Base-by-base conservation (phyloP, 495 filamentous ascomycete species). In the Daldinia concentrica region DNA sequence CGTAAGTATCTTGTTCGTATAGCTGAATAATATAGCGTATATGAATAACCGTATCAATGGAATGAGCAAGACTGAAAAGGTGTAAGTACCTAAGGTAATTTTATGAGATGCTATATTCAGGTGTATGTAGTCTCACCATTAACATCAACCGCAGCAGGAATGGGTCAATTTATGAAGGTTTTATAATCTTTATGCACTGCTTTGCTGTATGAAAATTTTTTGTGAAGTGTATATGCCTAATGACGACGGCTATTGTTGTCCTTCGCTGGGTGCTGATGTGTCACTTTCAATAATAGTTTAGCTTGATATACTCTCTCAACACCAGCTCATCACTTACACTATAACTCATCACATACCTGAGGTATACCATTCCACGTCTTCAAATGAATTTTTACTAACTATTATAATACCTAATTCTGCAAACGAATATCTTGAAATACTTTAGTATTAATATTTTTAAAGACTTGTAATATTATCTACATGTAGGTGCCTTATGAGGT, bases 211-310 rank as follows among this genome's bases (percentile, higher is more conserved):
- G 43, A 48, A 48, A 48, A 48, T 0, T 11, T 24, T 48, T 24
- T 48, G 19, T 48, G 43, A 48, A 48, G 43, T 48, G 17, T 48
- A 48, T 48, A 48, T 48, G 43, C 43, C 43, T 48, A 48, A 48
- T 48, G 43, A 48, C 43, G 43, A 48, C 12, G 17, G 1, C 19
- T 48, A 19, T 22, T 48, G 43, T 24, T 48, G 43, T 48, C 43
- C 1, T 2, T 48, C 9, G 43, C 7, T 48, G 19, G 43, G 43
- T 48, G 43, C 43, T 48, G 43, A 48, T 48, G 43, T 48, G 43
- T 48, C 43, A 48, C 43, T 48, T 48, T 48, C 43, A 48, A 48
- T 48, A 22, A 48, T 48, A 48, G 43, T 48, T 48, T 48, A 48
- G 43, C 43, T 48, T 48, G 43, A 48, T 48, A 48, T 48, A 48